A percentile compares a stretch with the other conserved stretches of the same genome.
These are phyloP conservation scores for Phialocephala sp. DNA, from an alignment of 2,329 filamentous ascomycete genomes.

Conservation along the genomic window DNA sequence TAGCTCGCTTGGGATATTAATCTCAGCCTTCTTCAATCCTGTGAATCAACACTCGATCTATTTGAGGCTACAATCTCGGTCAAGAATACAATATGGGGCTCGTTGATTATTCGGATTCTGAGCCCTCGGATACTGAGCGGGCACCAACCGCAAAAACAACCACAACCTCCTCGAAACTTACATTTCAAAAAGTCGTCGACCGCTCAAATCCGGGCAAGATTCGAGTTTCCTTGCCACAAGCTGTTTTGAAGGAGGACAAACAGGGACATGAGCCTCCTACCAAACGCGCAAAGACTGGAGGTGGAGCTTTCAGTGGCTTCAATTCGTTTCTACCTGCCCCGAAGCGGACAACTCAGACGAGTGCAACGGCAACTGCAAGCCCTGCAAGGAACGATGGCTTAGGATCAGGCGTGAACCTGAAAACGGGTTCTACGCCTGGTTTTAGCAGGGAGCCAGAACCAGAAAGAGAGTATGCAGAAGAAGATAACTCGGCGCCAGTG, in stretches of 20 bases:
- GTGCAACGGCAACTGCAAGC: slow-evolving; percentile 42
- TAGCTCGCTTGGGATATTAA: not conserved
- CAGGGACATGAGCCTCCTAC: slow-evolving; percentile 63
- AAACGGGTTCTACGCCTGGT: slow-evolving; percentile 82
- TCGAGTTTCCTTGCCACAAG: slow-evolving; percentile 73
- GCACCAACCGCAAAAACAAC: slow-evolving; percentile 43
- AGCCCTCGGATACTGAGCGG: slow-evolving; percentile 60
- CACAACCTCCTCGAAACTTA: slow-evolving; percentile 55
- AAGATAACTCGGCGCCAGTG: slow-evolving; percentile 35
- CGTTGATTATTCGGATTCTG: slow-evolving; percentile 75
- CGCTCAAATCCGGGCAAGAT: slow-evolving; percentile 84
- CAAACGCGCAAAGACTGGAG: slow-evolving; percentile 70
- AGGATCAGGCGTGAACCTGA: slow-evolving; percentile 70
- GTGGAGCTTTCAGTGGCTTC: slow-evolving; percentile 77
- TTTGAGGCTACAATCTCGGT: not conserved
- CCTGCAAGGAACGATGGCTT: slow-evolving; percentile 40
- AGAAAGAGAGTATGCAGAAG: slow-evolving; percentile 34
- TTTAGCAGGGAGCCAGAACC: slow-evolving; percentile 68
- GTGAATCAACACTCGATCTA: not conserved
- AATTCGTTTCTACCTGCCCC: slow-evolving; percentile 87
- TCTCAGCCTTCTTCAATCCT: slow-evolving; percentile 18
- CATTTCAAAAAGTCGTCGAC: slow-evolving; percentile 82
- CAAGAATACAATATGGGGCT: slow-evolving; percentile 58
- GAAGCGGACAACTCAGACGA: slow-evolving; percentile 60
- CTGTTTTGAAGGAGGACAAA: slow-evolving; percentile 46